Conservation (phyloP, 495 filamentous ascomycete genomes). For the Xylaria castorea region DNA sequence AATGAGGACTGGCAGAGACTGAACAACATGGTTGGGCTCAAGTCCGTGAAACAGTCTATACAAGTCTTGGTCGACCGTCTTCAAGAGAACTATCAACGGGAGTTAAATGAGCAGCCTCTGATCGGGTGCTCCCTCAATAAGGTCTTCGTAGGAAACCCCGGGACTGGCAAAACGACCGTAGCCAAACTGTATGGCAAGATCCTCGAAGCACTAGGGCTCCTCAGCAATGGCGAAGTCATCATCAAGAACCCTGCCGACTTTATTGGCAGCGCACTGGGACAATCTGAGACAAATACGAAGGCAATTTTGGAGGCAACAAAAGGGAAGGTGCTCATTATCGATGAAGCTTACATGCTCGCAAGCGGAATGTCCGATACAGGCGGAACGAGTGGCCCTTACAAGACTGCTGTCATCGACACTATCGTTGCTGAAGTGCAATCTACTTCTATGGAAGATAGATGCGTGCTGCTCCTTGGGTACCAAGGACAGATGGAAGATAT, state of each 20-base stretch:
- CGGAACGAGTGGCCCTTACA: slow-evolving; percentile 60
- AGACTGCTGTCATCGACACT: slow-evolving; percentile 73
- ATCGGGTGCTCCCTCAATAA: slow-evolving; percentile 67
- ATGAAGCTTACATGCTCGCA: slow-evolving; percentile 77
- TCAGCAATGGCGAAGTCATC: slow-evolving; percentile 69
- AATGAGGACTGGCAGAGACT: slow-evolving; percentile 66
- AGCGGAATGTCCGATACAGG: slow-evolving; percentile 61
- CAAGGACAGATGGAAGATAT: slow-evolving; percentile 77
- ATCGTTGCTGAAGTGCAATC: slow-evolving; percentile 86
- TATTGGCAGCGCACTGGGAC: slow-evolving; percentile 66
- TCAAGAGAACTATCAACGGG: slow-evolving; percentile 56
- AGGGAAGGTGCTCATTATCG: slow-evolving; percentile 78
- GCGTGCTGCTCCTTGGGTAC: slow-evolving; percentile 79
- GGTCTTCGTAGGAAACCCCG: slow-evolving; percentile 72
- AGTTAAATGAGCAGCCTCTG: slow-evolving; percentile 62
- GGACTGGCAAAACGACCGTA: slow-evolving; percentile 79
- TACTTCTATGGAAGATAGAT: slow-evolving; percentile 76
- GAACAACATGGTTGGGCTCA: slow-evolving; percentile 65
- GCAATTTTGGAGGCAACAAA: slow-evolving; percentile 68
- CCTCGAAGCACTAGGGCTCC: slow-evolving; percentile 63
- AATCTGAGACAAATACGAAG: slow-evolving; percentile 75
- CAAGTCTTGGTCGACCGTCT: slow-evolving; percentile 63
- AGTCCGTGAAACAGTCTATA: slow-evolving; percentile 67
- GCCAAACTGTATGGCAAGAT: slow-evolving; percentile 75
- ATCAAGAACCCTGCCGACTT: slow-evolving; percentile 78